These are phyloP conservation scores for Magnusiomyces starmeri DNA, from an alignment of 1,139 yeast genomes.

Conservation along the genomic window DNA sequence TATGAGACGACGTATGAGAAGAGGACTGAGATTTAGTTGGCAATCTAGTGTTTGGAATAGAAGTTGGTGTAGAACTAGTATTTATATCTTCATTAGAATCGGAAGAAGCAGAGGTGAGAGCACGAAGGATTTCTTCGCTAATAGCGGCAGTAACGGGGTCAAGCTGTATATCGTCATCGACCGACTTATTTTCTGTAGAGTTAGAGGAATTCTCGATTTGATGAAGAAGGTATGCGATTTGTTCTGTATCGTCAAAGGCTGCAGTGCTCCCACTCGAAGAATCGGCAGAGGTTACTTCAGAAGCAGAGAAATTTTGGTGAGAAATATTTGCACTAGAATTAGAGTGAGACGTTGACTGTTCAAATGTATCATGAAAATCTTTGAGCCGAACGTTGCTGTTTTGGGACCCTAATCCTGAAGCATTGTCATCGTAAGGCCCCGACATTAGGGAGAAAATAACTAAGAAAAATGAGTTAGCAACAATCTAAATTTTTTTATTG, in stretches of 20 bases:
- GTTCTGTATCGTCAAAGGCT: neutral
- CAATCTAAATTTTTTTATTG: neutral
- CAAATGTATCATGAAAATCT: too few relatives aligned
- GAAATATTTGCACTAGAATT: neutral
- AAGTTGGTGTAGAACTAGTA: too few relatives aligned
- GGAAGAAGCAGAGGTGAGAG: neutral
- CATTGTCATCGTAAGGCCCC: slow-evolving; percentile 1
- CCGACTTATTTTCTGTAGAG: neutral
- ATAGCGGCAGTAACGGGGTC: neutral
- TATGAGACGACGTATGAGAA: neutral
- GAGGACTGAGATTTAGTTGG: neutral
- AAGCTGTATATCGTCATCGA: neutral
- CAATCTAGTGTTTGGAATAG: neutral
- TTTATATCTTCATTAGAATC: neutral
- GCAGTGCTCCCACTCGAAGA: too few relatives aligned
- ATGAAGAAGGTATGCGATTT: neutral
- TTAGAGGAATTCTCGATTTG: slow-evolving; percentile 1
- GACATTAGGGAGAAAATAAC: slow-evolving; percentile 3
- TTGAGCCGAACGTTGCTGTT: neutral
- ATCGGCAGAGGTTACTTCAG: neutral
- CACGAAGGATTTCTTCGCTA: slow-evolving; percentile 2
- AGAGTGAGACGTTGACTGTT: neutral
- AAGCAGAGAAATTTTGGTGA: neutral
- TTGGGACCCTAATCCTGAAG: neutral
- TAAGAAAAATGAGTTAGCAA: neutral